Percentiles rank a stretch among this genome's conserved stretches.
phyloP scores from a whole-genome alignment of 2,329 filamentous ascomycete genomes.

The Trematosphaeria pertusa region DNA sequence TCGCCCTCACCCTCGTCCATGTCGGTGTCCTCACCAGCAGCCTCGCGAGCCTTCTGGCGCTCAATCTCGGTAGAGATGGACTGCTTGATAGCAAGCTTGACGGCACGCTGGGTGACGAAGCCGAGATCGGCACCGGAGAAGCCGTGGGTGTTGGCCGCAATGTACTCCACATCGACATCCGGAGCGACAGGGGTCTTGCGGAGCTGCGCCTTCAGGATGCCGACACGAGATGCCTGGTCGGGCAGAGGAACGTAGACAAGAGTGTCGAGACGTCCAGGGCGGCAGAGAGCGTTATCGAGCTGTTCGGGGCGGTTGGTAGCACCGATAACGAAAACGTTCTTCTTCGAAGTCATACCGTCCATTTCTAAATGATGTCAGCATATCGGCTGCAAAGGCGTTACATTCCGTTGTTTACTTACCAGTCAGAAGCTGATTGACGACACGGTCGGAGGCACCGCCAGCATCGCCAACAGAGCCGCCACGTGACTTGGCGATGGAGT shows the following conservation, averaged over 20 bases:
- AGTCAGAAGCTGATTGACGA: constrained; percentile 98
- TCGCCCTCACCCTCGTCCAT: constrained; percentile 73
- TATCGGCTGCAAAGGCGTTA: neutral
- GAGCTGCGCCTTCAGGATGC: constrained; percentile 93
- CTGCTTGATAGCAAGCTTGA: constrained; percentile 99
- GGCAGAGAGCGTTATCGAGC: constrained; percentile 96
- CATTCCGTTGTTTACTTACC: too few species aligned
- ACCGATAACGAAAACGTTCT: constrained; percentile 99
- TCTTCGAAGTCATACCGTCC: constrained; percentile 99
- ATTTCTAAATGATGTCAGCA: constrained; percentile 73
- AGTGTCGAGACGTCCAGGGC: constrained; percentile 97
- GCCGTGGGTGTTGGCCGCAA: constrained; percentile 95
- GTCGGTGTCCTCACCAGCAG: constrained; percentile 72
- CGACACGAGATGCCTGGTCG: constrained; percentile 85
- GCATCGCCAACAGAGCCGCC: constrained; percentile 95
- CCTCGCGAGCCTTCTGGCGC: constrained; percentile 87
- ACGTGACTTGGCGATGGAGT: constrained; percentile 99
- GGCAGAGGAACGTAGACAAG: constrained; percentile 98
- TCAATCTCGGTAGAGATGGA: constrained; percentile 89
- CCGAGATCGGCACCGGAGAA: constrained; percentile 99
- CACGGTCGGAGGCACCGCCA: constrained; percentile 97
- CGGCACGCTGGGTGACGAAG: constrained; percentile 97
- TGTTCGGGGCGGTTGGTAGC: constrained; percentile 99
- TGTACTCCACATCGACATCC: constrained; percentile 89
- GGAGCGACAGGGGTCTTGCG: constrained; percentile 93